These are phyloP conservation scores for Lasiosphaeria miniovina DNA, from an alignment of 495 filamentous ascomycete species.

Conservation along the genomic window DNA sequence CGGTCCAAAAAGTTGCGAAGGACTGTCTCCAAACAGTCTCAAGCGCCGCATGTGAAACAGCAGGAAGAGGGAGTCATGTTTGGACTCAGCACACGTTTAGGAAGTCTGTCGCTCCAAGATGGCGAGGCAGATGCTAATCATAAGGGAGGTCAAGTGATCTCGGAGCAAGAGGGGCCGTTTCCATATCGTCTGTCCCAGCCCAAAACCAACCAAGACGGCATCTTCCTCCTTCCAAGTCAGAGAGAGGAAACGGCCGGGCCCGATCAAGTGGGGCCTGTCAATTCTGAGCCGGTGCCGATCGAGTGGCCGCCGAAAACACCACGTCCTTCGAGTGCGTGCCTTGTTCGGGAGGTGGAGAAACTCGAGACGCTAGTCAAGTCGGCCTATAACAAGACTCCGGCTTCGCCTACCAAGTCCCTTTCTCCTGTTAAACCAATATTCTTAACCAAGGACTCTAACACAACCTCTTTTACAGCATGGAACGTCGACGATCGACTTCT, in stretches of 20 bases:
- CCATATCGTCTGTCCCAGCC: constrained; percentile 13
- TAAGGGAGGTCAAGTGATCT: constrained; percentile 40
- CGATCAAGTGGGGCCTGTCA: constrained; percentile 12
- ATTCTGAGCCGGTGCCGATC: constrained; percentile 1
- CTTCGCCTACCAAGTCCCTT: constrained; percentile 25
- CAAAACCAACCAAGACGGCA: constrained; percentile 15
- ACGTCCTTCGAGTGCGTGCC: constrained; percentile 3
- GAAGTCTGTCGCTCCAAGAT: constrained; percentile 31
- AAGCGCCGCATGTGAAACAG: constrained; percentile 13
- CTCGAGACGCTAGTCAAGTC: constrained; percentile 23
- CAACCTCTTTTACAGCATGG: constrained; percentile 59
- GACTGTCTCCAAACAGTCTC: constrained; percentile 28
- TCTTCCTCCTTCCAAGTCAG: constrained; percentile 2
- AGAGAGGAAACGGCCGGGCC: constrained; percentile 16
- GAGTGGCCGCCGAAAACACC: constrained; percentile 19
- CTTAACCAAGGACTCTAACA: constrained; percentile 70
- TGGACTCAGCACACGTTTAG: constrained; percentile 19
- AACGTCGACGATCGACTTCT: constrained; percentile 67
- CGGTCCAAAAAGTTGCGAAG: constrained; percentile 26
- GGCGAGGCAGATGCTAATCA: constrained; percentile 3
- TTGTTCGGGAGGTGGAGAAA: constrained; percentile 13
- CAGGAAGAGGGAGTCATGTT: constrained; percentile 27
- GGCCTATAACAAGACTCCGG: constrained; percentile 12
- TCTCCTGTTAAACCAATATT: constrained; percentile 49
- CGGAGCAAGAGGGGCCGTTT: constrained; percentile 17